phyloP scores from a whole-genome alignment of 2,329 filamentous ascomycete genomes.

The Aspergillus udagawae region DNA sequence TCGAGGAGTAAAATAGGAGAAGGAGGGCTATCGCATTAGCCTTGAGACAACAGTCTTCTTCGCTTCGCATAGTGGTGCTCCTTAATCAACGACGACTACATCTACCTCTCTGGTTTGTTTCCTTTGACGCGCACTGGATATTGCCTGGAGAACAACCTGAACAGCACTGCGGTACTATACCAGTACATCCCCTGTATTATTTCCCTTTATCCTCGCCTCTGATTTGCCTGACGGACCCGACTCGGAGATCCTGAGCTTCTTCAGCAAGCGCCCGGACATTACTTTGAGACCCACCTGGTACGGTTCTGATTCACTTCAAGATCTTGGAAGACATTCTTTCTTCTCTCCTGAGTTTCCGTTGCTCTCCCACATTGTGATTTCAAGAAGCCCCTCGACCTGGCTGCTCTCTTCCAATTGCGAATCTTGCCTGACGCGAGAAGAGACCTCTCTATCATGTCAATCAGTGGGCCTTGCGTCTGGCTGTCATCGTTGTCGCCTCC shows the following conservation, averaged over 20 bases:
- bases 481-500: slow-evolving; percentile 30
- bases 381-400: background rate
- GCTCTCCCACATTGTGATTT: background rate
- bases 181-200: slow-evolving; percentile 13
- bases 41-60: background rate
- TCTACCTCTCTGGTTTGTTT: background rate
- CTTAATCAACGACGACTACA: background rate
- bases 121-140: slow-evolving; percentile 1
- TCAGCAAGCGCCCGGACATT: slow-evolving; percentile 25
- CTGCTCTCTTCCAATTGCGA: background rate
- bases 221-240: background rate
- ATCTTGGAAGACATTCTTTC: background rate
- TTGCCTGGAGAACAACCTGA: slow-evolving; percentile 2
- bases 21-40: slow-evolving; percentile 6
- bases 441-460: slow-evolving; percentile 29
- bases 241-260: slow-evolving; percentile 20
- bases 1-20: background rate
- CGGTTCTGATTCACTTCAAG: slow-evolving; percentile 1
- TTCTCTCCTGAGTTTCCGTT: background rate
- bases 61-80: background rate
- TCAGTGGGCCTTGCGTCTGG: slow-evolving; percentile 35
- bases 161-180: slow-evolving; percentile 12
- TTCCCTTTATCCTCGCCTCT: slow-evolving; percentile 19
- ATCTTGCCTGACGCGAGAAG: slow-evolving; percentile 9
- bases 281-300: slow-evolving; percentile 26